Base-by-base conservation (phyloP, 2,329 filamentous ascomycete species). In the Aspergillus japonicus region DNA sequence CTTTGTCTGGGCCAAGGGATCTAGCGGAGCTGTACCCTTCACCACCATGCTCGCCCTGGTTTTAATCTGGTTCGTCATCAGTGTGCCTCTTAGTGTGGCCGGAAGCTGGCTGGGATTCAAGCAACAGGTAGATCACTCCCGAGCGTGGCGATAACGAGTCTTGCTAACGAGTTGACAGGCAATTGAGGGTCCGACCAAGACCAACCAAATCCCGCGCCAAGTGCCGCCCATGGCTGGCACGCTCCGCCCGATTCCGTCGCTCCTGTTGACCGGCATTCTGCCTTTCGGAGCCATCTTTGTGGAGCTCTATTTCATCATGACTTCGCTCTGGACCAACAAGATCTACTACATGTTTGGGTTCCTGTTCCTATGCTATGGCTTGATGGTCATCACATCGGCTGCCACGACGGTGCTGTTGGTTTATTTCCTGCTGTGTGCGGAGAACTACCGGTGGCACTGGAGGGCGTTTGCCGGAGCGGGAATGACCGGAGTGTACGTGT, bases 281-380 rank as follows among this genome's bases (percentile, higher is more conserved):
- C 95, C 95, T 0, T 99, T 99, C 70, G 92, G 91, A 50, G 94
- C 95, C 63, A 98, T 99, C 73, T 97, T 98, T 67, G 93, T 98
- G 50, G 95, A 99, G 80, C 87, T 99, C 2, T 98, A 96, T 83
- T 98, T 98, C 78, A 97, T 99, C 81, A 96, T 99, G 91, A 96
- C 89, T 79, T 96, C 91, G 26, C 94, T 99, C 73, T 99, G 95
- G 95, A 96, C 96, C 78, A 94, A 89, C 81, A 92, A 95, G 78
- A 95, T 99, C 66, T 99, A 99, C 83, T 99, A 99, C 84, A 99
- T 99, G 95, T 99, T 99, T 71, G 95, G 95, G 23, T 99, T 99
- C 83, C 82, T 99, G 39, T 99, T 99, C 83, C 85, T 99, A 58
- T 97, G 93, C 83, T 99, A 96, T 72, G 93, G 91, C 11, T 85